Evolutionary conservation across 1,284 basidiomycete genomes (phyloP), one percentile per base, ranked within the genome.

Genomic region (Trichosporon sp.): DNA sequence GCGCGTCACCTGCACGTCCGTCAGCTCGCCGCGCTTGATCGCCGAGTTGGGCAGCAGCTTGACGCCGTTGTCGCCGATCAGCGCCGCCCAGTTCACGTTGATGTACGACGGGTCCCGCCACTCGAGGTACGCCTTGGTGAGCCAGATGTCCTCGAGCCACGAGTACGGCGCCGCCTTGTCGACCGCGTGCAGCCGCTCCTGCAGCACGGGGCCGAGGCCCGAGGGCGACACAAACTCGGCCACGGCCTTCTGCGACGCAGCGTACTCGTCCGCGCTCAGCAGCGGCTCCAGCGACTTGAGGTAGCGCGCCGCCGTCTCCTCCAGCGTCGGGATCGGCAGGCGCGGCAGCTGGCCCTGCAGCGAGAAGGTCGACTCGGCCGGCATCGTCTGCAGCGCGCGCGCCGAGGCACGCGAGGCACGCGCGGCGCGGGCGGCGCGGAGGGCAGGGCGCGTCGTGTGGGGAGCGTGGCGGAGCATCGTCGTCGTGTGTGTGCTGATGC

Each of bases 141-240:
- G 69, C 69, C 69, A 70, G 32, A 70, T 70, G 56, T 70, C 66
- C 63, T 70, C 69, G 69, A 70, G 69, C 69, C 69, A 70, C 29
- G 62, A 64, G 58, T 65, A 53, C 3, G 65, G 63, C 21, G 69
- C 69, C 18, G 65, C 66, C 56, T 60, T 56, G 66, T 70, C 69
- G 65, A 70, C 56, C 18, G 29, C 69, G 9, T 60, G 63, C 56
- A 70, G 66, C 27, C 69, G 69, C 34, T 35, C 18, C 65, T 70
- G 69, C 6, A 70, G 65, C 25, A 53, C 66, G 18, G 69, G 69
- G 32, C 69, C 69, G 13, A 70, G 51, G 21, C 68, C 68, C 2
- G 4, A 2, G 9, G 35, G 35, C 2, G 62, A 23, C 25, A 70
- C 29, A 42, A 70, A 70, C 23, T 65, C 56, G 1, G 23, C n/a